phyloP scores from a whole-genome alignment of 1,284 basidiomycete species.

The Flammula alnicola region DNA sequence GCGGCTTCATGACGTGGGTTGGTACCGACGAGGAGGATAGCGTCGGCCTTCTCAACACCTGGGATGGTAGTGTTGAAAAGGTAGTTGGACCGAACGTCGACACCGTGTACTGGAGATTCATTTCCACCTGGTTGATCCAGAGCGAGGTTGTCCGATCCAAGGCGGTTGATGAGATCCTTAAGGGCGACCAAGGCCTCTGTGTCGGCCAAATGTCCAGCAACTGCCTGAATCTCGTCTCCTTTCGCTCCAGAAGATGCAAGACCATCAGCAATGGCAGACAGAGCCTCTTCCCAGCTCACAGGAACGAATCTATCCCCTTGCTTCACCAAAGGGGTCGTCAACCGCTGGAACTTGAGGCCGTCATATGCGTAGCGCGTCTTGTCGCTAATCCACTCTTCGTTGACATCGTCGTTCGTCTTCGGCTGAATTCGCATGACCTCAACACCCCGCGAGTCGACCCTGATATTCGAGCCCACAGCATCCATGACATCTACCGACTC shows the following conservation, averaged over 20 bases:
- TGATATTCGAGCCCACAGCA: conserved; percentile 97
- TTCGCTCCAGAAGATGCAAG: conserved; percentile 82
- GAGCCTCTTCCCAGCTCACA: conserved; percentile 92
- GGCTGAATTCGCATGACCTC: conserved; percentile 98
- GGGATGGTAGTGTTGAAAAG: conserved; percentile 96
- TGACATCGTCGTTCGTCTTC: conserved; percentile 96
- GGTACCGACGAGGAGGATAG: conserved; percentile 92
- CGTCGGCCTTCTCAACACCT: conserved; percentile 91
- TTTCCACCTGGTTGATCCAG: conserved; percentile 79
- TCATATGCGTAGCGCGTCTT: conserved; percentile 98
- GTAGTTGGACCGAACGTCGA: conserved; percentile 96
- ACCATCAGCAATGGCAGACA: conserved; percentile 82
- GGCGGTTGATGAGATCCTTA: conserved; percentile 92
- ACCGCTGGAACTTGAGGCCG: conserved; percentile 93
- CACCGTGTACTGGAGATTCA: conserved; percentile 73
- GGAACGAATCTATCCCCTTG: conserved; percentile 92
- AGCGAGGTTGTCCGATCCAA: conserved; percentile 95
- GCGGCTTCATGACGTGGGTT: conserved; percentile 98
- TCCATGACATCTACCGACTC: conserved; percentile 98
- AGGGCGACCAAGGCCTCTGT: conserved; percentile 93
- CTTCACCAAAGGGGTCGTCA: conserved; percentile 92
- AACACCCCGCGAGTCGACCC: conserved; percentile 94
- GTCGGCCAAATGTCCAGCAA: conserved; percentile 93
- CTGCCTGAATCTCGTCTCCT: conserved; percentile 95
- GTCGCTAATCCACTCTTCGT: conserved; percentile 99